Evolutionary conservation across 2,329 filamentous ascomycete genomes (phyloP).

Genomic region (Ciborinia camelliae): DNA sequence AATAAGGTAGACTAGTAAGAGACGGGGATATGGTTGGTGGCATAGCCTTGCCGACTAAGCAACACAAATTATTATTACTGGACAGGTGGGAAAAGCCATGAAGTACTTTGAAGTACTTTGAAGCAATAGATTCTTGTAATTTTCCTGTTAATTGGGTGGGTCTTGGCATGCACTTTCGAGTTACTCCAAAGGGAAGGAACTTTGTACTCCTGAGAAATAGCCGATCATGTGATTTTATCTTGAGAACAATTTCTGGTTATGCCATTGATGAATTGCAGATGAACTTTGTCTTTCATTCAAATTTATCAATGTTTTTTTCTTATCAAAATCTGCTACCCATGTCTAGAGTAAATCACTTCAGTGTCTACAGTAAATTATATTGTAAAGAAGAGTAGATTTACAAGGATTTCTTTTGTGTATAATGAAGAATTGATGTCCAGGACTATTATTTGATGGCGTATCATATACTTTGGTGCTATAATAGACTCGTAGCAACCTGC

Average conservation of each 20-base stretch:
- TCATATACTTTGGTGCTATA: too few species aligned
- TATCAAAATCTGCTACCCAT: not conserved
- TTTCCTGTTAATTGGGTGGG: not conserved
- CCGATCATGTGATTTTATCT: constrained; percentile 2
- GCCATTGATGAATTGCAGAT: not conserved
- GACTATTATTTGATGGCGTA: too few species aligned
- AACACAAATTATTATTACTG: not conserved
- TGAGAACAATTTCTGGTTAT: not conserved
- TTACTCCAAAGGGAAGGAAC: not conserved
- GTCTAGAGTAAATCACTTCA: not conserved
- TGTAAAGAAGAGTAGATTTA: too few species aligned
- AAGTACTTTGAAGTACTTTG: accelerated
- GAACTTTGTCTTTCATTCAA: not conserved
- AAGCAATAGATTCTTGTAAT: too few species aligned
- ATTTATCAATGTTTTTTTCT: not conserved
- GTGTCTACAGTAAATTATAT: not conserved
- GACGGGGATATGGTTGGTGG: not conserved
- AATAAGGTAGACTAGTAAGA: not conserved
- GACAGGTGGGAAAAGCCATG: not conserved
- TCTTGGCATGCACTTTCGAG: not conserved
- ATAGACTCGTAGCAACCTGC: too few species aligned
- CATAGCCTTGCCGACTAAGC: constrained; percentile 4
- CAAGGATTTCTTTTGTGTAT: too few species aligned
- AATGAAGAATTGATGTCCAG: too few species aligned
- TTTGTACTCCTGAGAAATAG: constrained; percentile 4